Percentiles rank a stretch among this genome's conserved stretches.
These are phyloP conservation scores for Cantharellus cinnabarinus DNA, from an alignment of 768 basidiomycete genomes.

Conservation along the genomic window DNA sequence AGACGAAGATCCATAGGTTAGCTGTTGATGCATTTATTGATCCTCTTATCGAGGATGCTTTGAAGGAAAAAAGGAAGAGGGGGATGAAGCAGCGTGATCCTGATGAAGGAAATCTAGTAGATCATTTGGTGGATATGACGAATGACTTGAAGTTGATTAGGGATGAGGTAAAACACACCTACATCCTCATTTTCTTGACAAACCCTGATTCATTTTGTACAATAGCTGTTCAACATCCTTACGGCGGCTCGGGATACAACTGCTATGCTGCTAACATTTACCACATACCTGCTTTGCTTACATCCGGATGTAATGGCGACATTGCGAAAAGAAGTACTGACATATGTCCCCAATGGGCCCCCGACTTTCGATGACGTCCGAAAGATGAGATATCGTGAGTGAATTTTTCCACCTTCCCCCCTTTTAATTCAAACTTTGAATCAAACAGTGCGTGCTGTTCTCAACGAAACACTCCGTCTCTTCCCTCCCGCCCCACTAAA, in stretches of 20 bases:
- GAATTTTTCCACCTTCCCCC: not conserved
- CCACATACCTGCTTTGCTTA: conserved; percentile 13
- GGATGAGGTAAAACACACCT: too few species aligned
- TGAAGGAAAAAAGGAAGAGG: not conserved
- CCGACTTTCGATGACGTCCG: conserved; percentile 11
- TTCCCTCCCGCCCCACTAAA: conserved; percentile 16
- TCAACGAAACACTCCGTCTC: conserved; percentile 17
- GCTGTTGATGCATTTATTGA: conserved; percentile 1
- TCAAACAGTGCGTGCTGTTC: conserved; percentile 15
- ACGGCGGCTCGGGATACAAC: conserved; percentile 17
- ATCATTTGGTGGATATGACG: not conserved
- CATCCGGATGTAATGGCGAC: conserved; percentile 10
- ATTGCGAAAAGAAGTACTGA: conserved; percentile 11
- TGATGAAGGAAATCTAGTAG: conserved; percentile 1
- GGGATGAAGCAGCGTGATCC: not conserved
- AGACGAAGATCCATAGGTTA: not conserved
- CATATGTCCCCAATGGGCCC: not conserved
- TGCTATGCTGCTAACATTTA: conserved; percentile 14
- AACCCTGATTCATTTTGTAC: too few species aligned
- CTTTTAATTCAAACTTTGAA: not conserved
- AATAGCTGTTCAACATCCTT: conserved; percentile 11
- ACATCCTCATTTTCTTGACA: too few species aligned
- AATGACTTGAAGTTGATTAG: too few species aligned
- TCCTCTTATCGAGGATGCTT: not conserved
- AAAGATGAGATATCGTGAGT: conserved; percentile 11